These are phyloP conservation scores for Trametes elegans DNA, from an alignment of 768 basidiomycete species.

Conservation along the genomic window DNA sequence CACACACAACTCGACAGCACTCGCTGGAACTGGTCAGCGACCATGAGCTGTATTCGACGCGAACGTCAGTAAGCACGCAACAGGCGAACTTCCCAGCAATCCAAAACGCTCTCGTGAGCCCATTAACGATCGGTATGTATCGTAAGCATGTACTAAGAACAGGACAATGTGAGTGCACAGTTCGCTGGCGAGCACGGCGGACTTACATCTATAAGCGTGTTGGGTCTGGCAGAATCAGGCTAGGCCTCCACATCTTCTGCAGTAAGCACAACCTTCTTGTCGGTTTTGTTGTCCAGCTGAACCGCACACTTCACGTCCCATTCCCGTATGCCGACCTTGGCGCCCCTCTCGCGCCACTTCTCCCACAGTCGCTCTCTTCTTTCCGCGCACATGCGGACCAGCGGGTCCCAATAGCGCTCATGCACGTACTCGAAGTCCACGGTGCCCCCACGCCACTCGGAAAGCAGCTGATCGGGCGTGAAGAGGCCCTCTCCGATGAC, in stretches of 20 bases:
- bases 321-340: conserved; percentile 68
- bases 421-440: conserved; percentile 72
- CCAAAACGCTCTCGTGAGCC: too few species aligned
- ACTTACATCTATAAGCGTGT: too few species aligned
- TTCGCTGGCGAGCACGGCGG: too few species aligned
- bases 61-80: too few species aligned
- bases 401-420: conserved; percentile 68
- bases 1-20: too few species aligned
- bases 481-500: conserved; percentile 68
- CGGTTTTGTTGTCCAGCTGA: background rate
- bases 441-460: conserved; percentile 70
- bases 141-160: too few species aligned
- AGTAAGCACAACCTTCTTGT: background rate
- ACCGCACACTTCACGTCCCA: conserved; percentile 65
- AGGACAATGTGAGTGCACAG: too few species aligned
- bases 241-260: background rate
- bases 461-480: conserved; percentile 65
- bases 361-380: conserved; percentile 48
- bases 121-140: too few species aligned
- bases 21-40: too few species aligned
- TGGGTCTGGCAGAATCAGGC: background rate
- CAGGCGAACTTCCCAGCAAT: too few species aligned
- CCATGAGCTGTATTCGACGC: too few species aligned
- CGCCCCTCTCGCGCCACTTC: conserved; percentile 70
- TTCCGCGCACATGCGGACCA: conserved; percentile 54